These are phyloP conservation scores for Hyaloscypha hepaticicola DNA, from an alignment of 495 filamentous ascomycete species.

Conservation along the genomic window DNA sequence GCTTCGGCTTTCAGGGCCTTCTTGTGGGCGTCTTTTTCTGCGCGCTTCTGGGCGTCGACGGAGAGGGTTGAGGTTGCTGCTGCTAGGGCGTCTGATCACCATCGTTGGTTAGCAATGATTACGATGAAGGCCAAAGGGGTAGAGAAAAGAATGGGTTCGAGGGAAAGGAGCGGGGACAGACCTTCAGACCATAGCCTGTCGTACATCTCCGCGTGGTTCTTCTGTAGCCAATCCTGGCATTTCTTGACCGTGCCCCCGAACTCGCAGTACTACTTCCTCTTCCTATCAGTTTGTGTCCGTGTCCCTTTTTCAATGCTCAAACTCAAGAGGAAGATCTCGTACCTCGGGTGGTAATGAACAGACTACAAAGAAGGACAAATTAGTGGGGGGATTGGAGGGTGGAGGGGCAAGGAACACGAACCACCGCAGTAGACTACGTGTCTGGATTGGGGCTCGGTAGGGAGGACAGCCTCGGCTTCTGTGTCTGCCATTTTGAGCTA, in stretches of 20 bases:
- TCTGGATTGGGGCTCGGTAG: conserved; percentile 59
- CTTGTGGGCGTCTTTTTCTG: conserved; percentile 90
- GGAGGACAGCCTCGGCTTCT: conserved; percentile 22
- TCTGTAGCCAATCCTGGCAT: conserved; percentile 92
- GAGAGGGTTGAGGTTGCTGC: conserved; percentile 82
- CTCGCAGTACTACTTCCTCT: conserved; percentile 81
- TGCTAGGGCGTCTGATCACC: conserved; percentile 67
- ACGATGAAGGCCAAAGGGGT: conserved; percentile 2
- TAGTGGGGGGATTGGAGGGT: conserved; percentile 22
- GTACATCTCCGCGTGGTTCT: conserved; percentile 71
- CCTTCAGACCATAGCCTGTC: conserved; percentile 79
- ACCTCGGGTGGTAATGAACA: conserved; percentile 83
- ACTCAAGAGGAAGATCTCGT: neutral
- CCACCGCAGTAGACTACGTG: conserved; percentile 80
- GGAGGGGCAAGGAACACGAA: conserved; percentile 42
- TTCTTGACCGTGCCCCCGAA: conserved; percentile 98
- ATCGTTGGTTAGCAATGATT: neutral
- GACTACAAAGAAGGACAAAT: conserved; percentile 52
- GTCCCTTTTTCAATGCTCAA: neutral
- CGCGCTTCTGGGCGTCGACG: conserved; percentile 84
- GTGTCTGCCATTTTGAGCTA: conserved; percentile 39
- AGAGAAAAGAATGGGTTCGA: neutral
- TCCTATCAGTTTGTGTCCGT: conserved; percentile 8
- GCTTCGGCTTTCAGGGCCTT: conserved; percentile 90
- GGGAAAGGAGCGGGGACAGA: no score